Evolutionary conservation across 2,329 filamentous ascomycete species (phyloP), one percentile per base, ranked within the genome.

Genomic region (Colletotrichum endophyticum): DNA sequence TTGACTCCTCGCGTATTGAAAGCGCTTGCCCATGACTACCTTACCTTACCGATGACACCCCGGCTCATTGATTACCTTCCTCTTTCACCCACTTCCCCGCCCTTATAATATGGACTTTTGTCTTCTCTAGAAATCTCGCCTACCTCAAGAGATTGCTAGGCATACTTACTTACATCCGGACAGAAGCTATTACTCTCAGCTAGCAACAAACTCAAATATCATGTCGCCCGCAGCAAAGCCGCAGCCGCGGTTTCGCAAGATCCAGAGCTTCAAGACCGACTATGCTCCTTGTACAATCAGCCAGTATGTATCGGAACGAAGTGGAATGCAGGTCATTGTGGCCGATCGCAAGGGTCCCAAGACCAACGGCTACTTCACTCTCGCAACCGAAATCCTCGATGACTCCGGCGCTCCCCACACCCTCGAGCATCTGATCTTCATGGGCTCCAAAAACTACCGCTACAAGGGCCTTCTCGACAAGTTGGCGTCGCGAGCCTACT

Each of bases 391-490:
- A 86, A 99, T 99, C 80, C 94, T 98, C 81, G 97, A 99, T 86
- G 96, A 99, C 84, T 99, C 96, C 13, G 97, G 97, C 56, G 95
- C 97, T 16, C 97, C 95, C 7, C 95, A 96, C 82, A 96, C 95
- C 0, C 88, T 96, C n/a, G 94, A 96, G 85, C 94, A 96, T 84
- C 86, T 96, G 16, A 89, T 95, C 78, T 96, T 96, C 83, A 96
- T 96, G 94, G 97, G 97, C 32, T 99, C 97, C 28, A 96, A 95
- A 83, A 98, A 91, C 83, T 99, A 98, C 84, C 94, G 92, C 77
- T 99, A 98, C 88, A 99, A 99, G 85, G 97, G 97, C 2, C 92
- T 99, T 56, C 90, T 99, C 22, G 96, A 99, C 84, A 98, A 98
- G 86, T 91, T 99, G 75, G 95, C 97, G 4, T 98, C 95, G 6